These are phyloP conservation scores for Eimeria maxima DNA, from an alignment of 169 alveolate species.

Conservation along the genomic window DNA sequence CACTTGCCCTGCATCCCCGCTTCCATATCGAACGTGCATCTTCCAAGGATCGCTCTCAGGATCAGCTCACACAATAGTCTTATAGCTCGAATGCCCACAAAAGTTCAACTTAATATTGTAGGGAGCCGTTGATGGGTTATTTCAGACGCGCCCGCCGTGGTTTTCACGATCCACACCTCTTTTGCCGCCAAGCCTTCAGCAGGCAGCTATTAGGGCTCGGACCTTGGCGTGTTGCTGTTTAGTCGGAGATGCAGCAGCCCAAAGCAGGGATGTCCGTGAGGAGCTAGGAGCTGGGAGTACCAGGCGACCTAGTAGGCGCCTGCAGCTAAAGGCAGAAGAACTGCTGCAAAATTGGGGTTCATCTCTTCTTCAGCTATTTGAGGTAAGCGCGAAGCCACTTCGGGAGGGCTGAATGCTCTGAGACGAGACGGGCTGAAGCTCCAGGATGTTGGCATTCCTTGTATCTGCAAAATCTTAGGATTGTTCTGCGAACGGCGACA, in stretches of 20 bases:
- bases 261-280: slow-evolving; percentile 62
- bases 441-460: neutral
- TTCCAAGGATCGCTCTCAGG: neutral
- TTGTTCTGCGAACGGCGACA: slow-evolving; percentile 24
- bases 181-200: slow-evolving; percentile 63
- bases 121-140: neutral
- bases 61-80: neutral
- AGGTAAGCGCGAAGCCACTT: neutral
- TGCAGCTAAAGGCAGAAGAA: slow-evolving; percentile 17
- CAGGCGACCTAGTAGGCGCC: slow-evolving; percentile 52
- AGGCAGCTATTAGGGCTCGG: slow-evolving; percentile 55
- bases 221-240: slow-evolving; percentile 60
- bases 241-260: slow-evolving; percentile 59
- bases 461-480: slow-evolving; percentile 27
- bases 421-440: neutral
- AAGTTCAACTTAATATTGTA: neutral
- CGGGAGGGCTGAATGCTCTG: neutral
- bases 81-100: neutral
- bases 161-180: neutral
- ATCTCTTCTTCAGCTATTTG: slow-evolving; percentile 62
- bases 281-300: slow-evolving; percentile 32
- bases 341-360: slow-evolving; percentile 61
- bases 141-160: slow-evolving; percentile 62
- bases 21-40: neutral
- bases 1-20: neutral